Percentiles rank a stretch among this genome's conserved stretches.
Conservation (phyloP, 169 alveolate species). For the Plasmodium adleri region DNA sequence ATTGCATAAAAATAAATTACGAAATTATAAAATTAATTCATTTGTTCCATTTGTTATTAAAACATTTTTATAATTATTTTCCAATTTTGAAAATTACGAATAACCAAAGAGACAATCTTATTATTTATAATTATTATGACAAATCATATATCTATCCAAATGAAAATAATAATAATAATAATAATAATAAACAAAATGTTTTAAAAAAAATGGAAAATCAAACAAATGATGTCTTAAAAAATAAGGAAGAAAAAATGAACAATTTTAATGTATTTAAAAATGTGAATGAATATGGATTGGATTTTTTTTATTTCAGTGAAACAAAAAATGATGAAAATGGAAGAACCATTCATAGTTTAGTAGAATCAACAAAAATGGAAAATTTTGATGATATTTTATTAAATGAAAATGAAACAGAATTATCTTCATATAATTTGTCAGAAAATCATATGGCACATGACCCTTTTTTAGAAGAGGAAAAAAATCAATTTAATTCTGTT, state of each 20-base stretch:
- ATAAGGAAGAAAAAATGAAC: background rate
- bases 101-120: slow-evolving; percentile 28
- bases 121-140: slow-evolving; percentile 53
- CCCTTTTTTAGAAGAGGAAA: background rate
- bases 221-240: background rate
- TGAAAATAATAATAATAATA: background rate
- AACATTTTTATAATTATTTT: slow-evolving; percentile 61
- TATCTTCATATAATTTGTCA: slow-evolving; percentile 2
- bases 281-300: slow-evolving; percentile 59
- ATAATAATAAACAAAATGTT: slow-evolving; percentile 7
- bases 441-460: too few species aligned
- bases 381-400: slow-evolving; percentile 25
- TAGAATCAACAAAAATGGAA: slow-evolving; percentile 30
- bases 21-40: slow-evolving; percentile 42
- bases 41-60: slow-evolving; percentile 55
- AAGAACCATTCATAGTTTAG: slow-evolving; percentile 21
- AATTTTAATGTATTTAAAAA: slow-evolving; percentile 59
- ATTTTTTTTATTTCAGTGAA: slow-evolving; percentile 65
- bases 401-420: background rate
- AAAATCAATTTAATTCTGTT: background rate
- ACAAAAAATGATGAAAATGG: slow-evolving; percentile 29
- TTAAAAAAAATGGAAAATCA: background rate
- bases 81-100: slow-evolving; percentile 32
- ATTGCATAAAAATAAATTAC: slow-evolving; percentile 60
- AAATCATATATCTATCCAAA: slow-evolving; percentile 32